These are phyloP conservation scores for Passalora sequoiae DNA, from an alignment of 2,329 filamentous ascomycete genomes.

Conservation along the genomic window DNA sequence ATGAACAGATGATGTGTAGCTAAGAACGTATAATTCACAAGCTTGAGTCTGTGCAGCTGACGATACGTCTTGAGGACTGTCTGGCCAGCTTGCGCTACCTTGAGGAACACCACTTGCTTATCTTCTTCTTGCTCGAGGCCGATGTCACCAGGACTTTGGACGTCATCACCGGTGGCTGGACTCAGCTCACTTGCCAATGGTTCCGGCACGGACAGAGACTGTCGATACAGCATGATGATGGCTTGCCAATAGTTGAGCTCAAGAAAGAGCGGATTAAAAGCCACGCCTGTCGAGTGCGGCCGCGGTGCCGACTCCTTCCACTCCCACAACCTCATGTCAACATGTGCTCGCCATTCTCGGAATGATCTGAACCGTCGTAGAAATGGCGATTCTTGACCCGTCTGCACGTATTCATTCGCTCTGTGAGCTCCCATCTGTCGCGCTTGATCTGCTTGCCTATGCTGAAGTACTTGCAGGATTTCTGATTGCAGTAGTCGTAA, in stretches of 20 bases:
- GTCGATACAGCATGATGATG: conserved; percentile 90
- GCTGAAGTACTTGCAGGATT: conserved; percentile 87
- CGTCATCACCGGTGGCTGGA: conserved; percentile 50
- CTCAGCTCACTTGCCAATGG: conserved; percentile 74
- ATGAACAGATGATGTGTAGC: conserved; percentile 96
- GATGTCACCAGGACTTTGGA: conserved; percentile 50
- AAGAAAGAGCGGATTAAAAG: conserved; percentile 82
- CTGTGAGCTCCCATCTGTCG: conserved; percentile 60
- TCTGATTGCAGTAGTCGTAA: conserved; percentile 86
- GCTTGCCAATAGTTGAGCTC: conserved; percentile 98
- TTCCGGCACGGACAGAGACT: conserved; percentile 72
- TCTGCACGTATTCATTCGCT: conserved; percentile 69
- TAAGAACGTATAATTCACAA: conserved; percentile 94
- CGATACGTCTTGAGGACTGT: conserved; percentile 87
- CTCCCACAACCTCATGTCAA: conserved; percentile 73
- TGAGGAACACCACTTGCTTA: conserved; percentile 86
- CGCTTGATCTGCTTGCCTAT: conserved; percentile 79
- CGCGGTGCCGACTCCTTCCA: conserved; percentile 83
- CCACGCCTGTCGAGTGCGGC: conserved; percentile 74
- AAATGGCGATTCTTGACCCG: conserved; percentile 76
- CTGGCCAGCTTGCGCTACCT: conserved; percentile 91
- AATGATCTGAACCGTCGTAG: conserved; percentile 79
- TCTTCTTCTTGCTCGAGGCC: conserved; percentile 67
- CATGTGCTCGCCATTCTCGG: conserved; percentile 79
- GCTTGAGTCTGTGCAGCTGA: conserved; percentile 76